These are phyloP conservation scores for Asclepias syriaca DNA, from an alignment of 257 asterid genomes.

Conservation along the genomic window DNA sequence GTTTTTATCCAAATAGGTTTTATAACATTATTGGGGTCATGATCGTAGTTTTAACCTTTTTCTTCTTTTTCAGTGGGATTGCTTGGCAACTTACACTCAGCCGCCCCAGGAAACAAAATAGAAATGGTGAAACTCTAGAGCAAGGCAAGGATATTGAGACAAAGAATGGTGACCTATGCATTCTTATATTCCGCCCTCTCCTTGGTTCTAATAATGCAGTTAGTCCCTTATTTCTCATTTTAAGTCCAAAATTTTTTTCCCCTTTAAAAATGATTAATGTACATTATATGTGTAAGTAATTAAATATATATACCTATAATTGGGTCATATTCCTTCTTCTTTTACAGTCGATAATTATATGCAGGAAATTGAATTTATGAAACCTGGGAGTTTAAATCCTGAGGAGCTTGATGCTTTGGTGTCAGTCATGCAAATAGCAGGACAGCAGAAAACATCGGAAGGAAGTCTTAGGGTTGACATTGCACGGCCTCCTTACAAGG, in stretches of 20 bases:
- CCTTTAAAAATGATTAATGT: too few species aligned
- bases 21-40: background rate
- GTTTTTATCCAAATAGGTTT: background rate
- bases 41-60: background rate
- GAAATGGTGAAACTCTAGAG: constrained; percentile 32
- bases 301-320: background rate
- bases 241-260: background rate
- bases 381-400: constrained; percentile 62
- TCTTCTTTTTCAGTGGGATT: constrained; percentile 55
- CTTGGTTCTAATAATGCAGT: constrained; percentile 78
- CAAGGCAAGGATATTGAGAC: constrained; percentile 30
- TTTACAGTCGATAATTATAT: background rate
- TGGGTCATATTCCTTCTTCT: background rate
- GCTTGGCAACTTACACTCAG: constrained; percentile 88
- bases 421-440: constrained; percentile 56
- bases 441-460: constrained; percentile 45
- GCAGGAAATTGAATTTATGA: constrained; percentile 93
- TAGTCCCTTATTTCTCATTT: constrained; percentile 31
- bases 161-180: constrained; percentile 55
- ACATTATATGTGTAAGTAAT: too few species aligned
- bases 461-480: constrained; percentile 38
- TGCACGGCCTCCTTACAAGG: constrained; percentile 32
- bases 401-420: constrained; percentile 89
- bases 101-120: constrained; percentile 45
- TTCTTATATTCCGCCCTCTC: constrained; percentile 84